These are phyloP conservation scores for Tetracladium maxilliforme DNA, from an alignment of 2,329 filamentous ascomycete species.

Conservation along the genomic window DNA sequence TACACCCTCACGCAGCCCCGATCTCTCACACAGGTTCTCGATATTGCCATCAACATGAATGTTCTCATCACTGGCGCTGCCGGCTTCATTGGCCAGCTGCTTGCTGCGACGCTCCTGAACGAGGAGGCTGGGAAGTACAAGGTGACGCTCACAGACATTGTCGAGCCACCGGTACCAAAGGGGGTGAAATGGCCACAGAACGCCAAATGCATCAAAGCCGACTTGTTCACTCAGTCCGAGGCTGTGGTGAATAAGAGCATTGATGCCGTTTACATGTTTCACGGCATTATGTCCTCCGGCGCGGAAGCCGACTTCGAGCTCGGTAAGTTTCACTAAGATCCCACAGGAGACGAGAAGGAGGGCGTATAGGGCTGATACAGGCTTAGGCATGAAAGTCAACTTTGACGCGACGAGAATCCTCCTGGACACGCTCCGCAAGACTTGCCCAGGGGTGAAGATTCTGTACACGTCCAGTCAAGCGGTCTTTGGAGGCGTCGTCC, in stretches of 20 bases:
- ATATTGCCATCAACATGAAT: too few species aligned
- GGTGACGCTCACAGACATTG: constrained; percentile 41
- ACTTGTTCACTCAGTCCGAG: constrained; percentile 16
- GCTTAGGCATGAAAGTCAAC: constrained; percentile 40
- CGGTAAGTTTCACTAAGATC: too few species aligned
- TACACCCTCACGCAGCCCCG: too few species aligned
- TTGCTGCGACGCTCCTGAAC: constrained; percentile 38
- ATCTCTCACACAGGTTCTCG: too few species aligned
- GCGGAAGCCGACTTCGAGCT: constrained; percentile 42
- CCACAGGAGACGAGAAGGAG: too few species aligned
- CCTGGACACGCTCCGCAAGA: constrained; percentile 31
- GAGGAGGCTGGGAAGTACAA: constrained; percentile 21
- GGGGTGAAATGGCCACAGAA: constrained; percentile 12
- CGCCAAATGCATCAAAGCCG: constrained; percentile 11
- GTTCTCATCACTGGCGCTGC: constrained; percentile 50
- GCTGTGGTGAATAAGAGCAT: constrained; percentile 12
- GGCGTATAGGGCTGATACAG: too few species aligned
- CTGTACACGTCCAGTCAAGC: constrained; percentile 45
- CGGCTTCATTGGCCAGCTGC: constrained; percentile 49
- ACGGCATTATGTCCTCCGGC: constrained; percentile 49
- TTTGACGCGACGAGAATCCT: constrained; percentile 38
- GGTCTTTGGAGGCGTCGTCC: constrained; percentile 38
- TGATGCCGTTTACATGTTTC: constrained; percentile 39
- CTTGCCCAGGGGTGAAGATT: constrained; percentile 31
- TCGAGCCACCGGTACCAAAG: constrained; percentile 32